Percentiles rank a stretch among this genome's conserved stretches.
Conservation (phyloP, 257 asterid genomes). For the Nicotiana undulata region DNA sequence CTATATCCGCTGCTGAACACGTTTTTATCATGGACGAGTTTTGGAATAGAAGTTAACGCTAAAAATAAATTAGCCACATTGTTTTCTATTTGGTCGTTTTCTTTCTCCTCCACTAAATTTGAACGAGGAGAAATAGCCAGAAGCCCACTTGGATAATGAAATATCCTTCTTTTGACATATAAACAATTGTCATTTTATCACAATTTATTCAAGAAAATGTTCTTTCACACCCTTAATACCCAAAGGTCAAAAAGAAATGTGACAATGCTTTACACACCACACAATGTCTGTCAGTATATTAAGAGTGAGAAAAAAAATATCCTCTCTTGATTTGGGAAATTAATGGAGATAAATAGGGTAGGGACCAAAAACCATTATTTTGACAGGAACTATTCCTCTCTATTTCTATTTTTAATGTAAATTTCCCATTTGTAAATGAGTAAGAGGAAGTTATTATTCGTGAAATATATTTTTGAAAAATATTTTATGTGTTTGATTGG, state of each 20-base stretch:
- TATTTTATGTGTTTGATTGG: too few relatives aligned
- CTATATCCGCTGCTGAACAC: too few relatives aligned
- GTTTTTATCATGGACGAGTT: too few relatives aligned
- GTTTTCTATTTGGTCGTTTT: not conserved
- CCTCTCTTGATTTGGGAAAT: not conserved
- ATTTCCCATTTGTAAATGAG: too few relatives aligned
- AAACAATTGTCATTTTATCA: not conserved
- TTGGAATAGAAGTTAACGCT: too few relatives aligned
- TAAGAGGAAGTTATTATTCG: too few relatives aligned
- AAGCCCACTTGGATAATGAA: not conserved
- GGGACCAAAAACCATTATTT: too few relatives aligned
- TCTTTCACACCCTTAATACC: not conserved
- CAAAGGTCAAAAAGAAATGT: not conserved
- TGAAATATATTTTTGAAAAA: too few relatives aligned
- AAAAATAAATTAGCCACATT: too few relatives aligned
- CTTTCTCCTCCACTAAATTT: not conserved
- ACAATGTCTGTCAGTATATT: not conserved
- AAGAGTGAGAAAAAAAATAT: not conserved
- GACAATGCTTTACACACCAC: slow-evolving; percentile 20
- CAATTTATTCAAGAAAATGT: not conserved
- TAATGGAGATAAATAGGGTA: too few relatives aligned
- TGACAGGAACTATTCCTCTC: too few relatives aligned
- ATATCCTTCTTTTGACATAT: not conserved
- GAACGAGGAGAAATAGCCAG: not conserved
- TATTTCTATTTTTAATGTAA: too few relatives aligned